These are phyloP conservation scores for Sextonia rubra DNA, from an alignment of 164 flowering plant species.

Conservation along the genomic window DNA sequence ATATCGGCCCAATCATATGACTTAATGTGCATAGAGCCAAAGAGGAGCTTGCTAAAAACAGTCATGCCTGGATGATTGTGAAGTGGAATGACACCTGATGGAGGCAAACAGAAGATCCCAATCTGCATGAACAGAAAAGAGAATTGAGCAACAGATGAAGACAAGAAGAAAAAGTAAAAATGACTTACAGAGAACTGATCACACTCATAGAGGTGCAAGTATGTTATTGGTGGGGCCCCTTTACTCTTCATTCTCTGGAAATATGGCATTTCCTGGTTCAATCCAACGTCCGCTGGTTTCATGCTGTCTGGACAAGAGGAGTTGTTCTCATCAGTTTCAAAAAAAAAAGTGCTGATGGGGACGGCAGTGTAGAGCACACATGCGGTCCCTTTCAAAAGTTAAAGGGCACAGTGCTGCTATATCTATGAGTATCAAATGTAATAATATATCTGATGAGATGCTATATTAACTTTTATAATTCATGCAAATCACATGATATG, in stretches of 20 bases:
- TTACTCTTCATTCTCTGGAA: constrained; percentile 19
- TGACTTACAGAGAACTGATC: constrained; percentile 64
- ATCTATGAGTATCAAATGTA: too few relatives aligned
- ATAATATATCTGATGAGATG: too few relatives aligned
- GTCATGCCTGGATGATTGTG: constrained; percentile 97
- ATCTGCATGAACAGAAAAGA: constrained; percentile 43
- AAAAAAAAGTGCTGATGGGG: too few relatives aligned
- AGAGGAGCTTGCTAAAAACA: constrained; percentile 76
- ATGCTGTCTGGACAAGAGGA: constrained; percentile 46
- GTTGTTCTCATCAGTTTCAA: constrained; percentile 5
- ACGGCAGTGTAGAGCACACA: too few relatives aligned
- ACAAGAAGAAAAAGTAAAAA: not conserved
- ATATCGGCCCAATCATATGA: constrained; percentile 70
- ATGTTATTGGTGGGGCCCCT: constrained; percentile 43
- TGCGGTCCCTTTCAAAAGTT: too few relatives aligned
- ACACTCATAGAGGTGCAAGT: constrained; percentile 60
- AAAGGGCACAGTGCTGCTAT: too few relatives aligned
- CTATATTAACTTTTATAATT: too few relatives aligned
- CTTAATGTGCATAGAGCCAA: constrained; percentile 77
- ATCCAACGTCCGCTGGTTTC: constrained; percentile 76
- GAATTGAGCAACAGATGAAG: not conserved
- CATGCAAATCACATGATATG: too few relatives aligned
- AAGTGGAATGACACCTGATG: constrained; percentile 66
- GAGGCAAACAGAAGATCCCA: constrained; percentile 72
- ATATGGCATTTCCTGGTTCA: constrained; percentile 49